phyloP scores from a whole-genome alignment of 169 alveolate genomes.

The Plasmodium sp. region DNA sequence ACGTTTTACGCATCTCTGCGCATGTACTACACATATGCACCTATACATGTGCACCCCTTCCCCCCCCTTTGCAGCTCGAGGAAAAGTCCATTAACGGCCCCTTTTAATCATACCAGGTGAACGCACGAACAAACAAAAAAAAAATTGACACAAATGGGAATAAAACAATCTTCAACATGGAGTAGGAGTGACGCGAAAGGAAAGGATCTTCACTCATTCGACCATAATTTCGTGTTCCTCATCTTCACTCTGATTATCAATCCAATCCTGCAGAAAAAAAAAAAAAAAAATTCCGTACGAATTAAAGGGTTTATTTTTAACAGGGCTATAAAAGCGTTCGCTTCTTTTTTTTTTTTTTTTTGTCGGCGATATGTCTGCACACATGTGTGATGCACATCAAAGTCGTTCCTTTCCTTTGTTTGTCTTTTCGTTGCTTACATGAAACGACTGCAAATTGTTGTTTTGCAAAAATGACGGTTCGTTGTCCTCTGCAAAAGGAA shows the following conservation, averaged over 20 bases:
- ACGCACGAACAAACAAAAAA: background rate
- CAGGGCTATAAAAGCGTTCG: background rate
- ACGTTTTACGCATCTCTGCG: background rate
- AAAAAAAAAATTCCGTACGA: background rate
- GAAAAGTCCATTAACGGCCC: slow-evolving; percentile 74
- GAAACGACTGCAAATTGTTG: slow-evolving; percentile 57
- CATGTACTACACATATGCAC: background rate
- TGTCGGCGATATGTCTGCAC: background rate
- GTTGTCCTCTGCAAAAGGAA: slow-evolving; percentile 45
- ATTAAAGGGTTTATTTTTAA: slow-evolving; percentile 6
- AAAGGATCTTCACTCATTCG: background rate
- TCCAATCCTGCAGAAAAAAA: slow-evolving; percentile 64
- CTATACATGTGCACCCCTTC: background rate
- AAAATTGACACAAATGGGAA: background rate
- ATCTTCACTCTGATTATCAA: slow-evolving; percentile 76
- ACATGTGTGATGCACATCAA: background rate
- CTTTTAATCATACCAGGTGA: slow-evolving; percentile 30
- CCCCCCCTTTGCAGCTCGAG: slow-evolving; percentile 36
- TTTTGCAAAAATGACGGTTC: slow-evolving; percentile 24
- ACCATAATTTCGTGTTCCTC: slow-evolving; percentile 75
- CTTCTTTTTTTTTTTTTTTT: slow-evolving; percentile 17
- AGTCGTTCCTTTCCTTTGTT: slow-evolving; percentile 6
- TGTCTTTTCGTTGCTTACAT: slow-evolving; percentile 33
- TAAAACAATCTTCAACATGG: background rate
- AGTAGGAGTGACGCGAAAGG: background rate